Evolutionary conservation across 108 stramenopile species (phyloP).

Genomic region (Aureococcus anophagefferens): DNA sequence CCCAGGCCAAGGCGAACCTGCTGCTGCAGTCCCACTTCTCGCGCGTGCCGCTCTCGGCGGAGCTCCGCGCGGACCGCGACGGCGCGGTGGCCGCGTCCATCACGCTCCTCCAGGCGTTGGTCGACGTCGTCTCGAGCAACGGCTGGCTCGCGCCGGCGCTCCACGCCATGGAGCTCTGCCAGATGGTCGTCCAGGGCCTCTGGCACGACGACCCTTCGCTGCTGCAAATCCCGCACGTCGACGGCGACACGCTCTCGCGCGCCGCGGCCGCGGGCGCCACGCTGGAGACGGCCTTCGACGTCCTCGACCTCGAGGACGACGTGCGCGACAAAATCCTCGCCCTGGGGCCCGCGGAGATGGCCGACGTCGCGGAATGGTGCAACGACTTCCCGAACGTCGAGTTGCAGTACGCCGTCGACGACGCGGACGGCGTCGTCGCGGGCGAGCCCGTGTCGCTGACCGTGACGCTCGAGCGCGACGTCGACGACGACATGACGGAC

Average conservation of each 20-base stretch:
- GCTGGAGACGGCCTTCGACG: conserved; percentile 77
- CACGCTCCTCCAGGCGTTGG: conserved; percentile 79
- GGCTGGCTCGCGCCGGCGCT: conserved; percentile 94
- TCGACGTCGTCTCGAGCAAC: conserved; percentile 94
- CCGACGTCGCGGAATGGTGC: conserved; percentile 93
- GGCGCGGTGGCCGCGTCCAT: conserved; percentile 62
- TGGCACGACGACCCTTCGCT: conserved; percentile 87
- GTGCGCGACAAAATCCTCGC: conserved; percentile 74
- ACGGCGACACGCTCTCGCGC: conserved; percentile 69
- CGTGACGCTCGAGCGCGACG: conserved; percentile 77
- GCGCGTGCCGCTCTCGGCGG: conserved; percentile 60
- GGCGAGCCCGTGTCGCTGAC: conserved; percentile 73
- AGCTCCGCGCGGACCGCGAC: conserved; percentile 70
- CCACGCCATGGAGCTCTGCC: conserved; percentile 95
- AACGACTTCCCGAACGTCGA: conserved; percentile 94
- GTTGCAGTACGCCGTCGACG: conserved; percentile 68
- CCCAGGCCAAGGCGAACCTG: conserved; percentile 80
- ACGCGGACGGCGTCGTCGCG: conserved; percentile 69
- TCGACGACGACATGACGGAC: conserved; percentile 54
- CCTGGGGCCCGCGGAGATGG: conserved; percentile 79
- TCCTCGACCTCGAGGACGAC: conserved; percentile 85
- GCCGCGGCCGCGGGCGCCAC: conserved; percentile 57
- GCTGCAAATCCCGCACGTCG: conserved; percentile 92
- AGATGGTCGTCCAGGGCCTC: conserved; percentile 94
- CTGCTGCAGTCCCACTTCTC: conserved; percentile 65